Evolutionary conservation across 441 rosid species (phyloP).

Genomic region (Melastoma candidum): DNA sequence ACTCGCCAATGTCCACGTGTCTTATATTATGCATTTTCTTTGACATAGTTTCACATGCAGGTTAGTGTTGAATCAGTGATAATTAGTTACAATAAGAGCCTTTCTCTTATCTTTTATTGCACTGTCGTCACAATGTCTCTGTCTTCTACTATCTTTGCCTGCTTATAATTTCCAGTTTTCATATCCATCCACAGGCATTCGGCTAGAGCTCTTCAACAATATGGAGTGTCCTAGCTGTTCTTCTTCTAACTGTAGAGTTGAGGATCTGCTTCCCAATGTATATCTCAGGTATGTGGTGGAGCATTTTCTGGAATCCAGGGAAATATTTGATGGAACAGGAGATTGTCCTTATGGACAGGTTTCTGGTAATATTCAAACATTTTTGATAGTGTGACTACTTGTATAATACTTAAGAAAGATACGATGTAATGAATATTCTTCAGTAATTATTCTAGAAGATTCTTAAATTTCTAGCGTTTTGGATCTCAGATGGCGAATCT

Average conservation of each 20-base stretch:
- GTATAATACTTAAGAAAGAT: too few relatives aligned
- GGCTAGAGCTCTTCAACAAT: conserved; percentile 26
- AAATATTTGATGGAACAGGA: conserved; percentile 21
- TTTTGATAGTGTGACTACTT: too few relatives aligned
- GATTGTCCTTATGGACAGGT: conserved; percentile 25
- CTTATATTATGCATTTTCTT: too few relatives aligned
- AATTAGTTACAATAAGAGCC: too few relatives aligned
- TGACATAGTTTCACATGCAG: too few relatives aligned
- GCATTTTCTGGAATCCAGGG: conserved; percentile 30
- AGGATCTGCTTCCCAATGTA: conserved; percentile 44
- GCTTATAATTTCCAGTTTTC: not conserved
- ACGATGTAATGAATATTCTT: too few relatives aligned
- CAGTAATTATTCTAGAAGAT: not conserved
- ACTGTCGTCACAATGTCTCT: not conserved
- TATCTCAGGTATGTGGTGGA: conserved; percentile 42
- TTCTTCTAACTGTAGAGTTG: conserved; percentile 28
- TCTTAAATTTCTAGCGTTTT: not conserved
- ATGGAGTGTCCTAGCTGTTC: conserved; percentile 40
- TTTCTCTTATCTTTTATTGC: not conserved
- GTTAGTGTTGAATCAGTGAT: too few relatives aligned
- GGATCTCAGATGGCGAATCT: conserved; percentile 37
- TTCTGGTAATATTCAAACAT: conserved; percentile 23
- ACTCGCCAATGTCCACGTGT: too few relatives aligned
- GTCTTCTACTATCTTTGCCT: conserved; percentile 8
- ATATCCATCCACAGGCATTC: conserved; percentile 30